These are phyloP conservation scores for Populus hybrid DNA, from an alignment of 441 rosid species.

Conservation along the genomic window DNA sequence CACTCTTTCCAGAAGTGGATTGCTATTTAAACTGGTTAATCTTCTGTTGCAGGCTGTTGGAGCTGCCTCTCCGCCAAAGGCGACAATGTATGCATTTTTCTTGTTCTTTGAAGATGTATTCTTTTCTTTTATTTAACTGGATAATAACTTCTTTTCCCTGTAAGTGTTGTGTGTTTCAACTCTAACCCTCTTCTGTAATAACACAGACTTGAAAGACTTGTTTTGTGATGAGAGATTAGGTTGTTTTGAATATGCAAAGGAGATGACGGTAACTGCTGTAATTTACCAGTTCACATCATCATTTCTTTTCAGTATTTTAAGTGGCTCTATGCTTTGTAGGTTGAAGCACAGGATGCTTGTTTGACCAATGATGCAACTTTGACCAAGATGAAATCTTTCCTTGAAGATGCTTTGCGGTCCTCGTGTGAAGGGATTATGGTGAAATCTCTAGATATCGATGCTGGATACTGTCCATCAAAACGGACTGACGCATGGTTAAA, in stretches of 20 bases:
- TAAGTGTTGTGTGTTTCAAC: not conserved
- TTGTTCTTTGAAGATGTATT: not conserved
- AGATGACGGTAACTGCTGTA: conserved; percentile 54
- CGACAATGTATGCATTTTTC: conserved; percentile 45
- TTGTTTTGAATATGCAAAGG: conserved; percentile 63
- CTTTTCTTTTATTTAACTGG: not conserved
- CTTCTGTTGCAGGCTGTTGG: conserved; percentile 60
- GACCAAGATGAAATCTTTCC: conserved; percentile 52
- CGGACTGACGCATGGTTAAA: conserved; percentile 88
- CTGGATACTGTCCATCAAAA: conserved; percentile 81
- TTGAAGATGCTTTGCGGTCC: conserved; percentile 62
- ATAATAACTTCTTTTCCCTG: conserved; percentile 7
- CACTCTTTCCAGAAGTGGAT: not conserved
- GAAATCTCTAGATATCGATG: conserved; percentile 64
- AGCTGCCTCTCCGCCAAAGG: conserved; percentile 63
- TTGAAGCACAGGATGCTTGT: conserved; percentile 57
- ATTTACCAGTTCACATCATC: not conserved
- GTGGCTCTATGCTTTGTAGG: conserved; percentile 33
- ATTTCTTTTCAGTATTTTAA: conserved; percentile 17
- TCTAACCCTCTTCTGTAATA: conserved; percentile 12
- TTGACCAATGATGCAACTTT: conserved; percentile 41
- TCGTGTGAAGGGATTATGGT: conserved; percentile 91
- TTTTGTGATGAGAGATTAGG: conserved; percentile 62
- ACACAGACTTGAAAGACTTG: conserved; percentile 58
- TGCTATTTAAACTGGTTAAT: conserved; percentile 5